Evolutionary conservation across 1,284 basidiomycete genomes (phyloP), one percentile per base, ranked within the genome.

Genomic region (Takashimella koratensis): DNA sequence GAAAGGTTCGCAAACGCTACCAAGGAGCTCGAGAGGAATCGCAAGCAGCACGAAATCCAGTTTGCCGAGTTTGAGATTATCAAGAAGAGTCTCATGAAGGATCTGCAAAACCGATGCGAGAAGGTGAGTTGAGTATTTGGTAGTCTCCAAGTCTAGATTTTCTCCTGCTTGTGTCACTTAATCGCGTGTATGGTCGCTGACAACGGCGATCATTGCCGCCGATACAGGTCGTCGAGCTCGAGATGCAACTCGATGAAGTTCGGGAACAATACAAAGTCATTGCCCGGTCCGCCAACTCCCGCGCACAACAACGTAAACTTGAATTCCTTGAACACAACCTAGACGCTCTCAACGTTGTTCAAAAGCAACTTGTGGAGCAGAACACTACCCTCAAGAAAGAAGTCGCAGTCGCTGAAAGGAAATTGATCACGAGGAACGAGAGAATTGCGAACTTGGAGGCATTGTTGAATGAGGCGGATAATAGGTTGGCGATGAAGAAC

Each of bases 251-350:
- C 41, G 96, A 99, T 72, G 96, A 98, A 74, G 91, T 96, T 75
- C 91, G 92, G 75, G 96, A 99, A 77, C 94, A 98, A 74, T 99
- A 98, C 79, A 95, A 94, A 80, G 95, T 96, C 67, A 91, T 99
- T 51, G 91, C 98, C 63, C 86, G 93, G 59, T 95, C 94, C 71
- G 95, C 93, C 79, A 97, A 98, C 76, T 91, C 89, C 76, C 93
- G 96, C 75, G 89, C 94, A 3, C 96, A 98, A 71, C 93, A 97
- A 79, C 94, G 95, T 84, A 98, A 98, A 83, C 96, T 98, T 89
- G 90, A 91, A 25, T 95, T 98, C 82, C 78, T 99, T 54, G 95
- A 98, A 73, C 88, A 95, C 59, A 98, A 98, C 73, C 79, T 99
- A 51, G 95, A 98, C 73, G 92, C 97, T 69, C 80, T 98, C 63